A percentile compares a stretch with the other conserved stretches of the same genome.
Conservation (phyloP, 352 stramenopile species). For the Phytopythium aichiense region DNA sequence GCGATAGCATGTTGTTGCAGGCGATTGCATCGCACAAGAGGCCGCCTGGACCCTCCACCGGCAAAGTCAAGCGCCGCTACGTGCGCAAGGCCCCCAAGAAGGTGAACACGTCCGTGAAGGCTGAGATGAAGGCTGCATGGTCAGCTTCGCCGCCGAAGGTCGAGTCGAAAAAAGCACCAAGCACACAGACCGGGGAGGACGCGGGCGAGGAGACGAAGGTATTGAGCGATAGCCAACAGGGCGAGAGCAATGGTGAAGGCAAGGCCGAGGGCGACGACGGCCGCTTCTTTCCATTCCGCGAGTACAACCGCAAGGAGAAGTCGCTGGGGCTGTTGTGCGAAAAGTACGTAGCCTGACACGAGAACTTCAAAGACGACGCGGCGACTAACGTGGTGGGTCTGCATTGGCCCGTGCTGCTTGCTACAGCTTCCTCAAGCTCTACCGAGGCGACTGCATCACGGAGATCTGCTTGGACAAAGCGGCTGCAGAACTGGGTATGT, state of each 20-base stretch:
- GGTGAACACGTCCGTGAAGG: conserved; percentile 28
- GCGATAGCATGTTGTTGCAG: neutral
- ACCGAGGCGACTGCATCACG: conserved; percentile 52
- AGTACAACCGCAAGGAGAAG: conserved; percentile 89
- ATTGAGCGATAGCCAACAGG: conserved; percentile 8
- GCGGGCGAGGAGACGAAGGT: conserved; percentile 13
- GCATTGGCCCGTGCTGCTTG: neutral
- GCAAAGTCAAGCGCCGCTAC: conserved; percentile 58
- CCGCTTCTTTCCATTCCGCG: conserved; percentile 64
- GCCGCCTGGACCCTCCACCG: conserved; percentile 12
- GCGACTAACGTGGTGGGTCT: neutral
- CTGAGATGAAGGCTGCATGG: conserved; percentile 30
- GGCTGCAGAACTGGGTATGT: conserved; percentile 46
- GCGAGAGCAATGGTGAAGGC: conserved; percentile 3
- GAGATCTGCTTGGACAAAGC: conserved; percentile 78
- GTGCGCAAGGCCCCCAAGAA: conserved; percentile 59
- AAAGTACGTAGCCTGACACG: conserved; percentile 47
- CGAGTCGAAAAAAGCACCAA: neutral
- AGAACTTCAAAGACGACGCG: neutral
- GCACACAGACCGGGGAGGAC: neutral
- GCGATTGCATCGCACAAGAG: conserved; percentile 2
- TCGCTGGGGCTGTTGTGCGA: conserved; percentile 80
- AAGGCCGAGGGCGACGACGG: conserved; percentile 31
- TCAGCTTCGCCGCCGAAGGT: conserved; percentile 9
- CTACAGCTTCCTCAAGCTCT: conserved; percentile 74